Conservation (phyloP, 345 rosid species). For the Ceriops tagal region DNA sequence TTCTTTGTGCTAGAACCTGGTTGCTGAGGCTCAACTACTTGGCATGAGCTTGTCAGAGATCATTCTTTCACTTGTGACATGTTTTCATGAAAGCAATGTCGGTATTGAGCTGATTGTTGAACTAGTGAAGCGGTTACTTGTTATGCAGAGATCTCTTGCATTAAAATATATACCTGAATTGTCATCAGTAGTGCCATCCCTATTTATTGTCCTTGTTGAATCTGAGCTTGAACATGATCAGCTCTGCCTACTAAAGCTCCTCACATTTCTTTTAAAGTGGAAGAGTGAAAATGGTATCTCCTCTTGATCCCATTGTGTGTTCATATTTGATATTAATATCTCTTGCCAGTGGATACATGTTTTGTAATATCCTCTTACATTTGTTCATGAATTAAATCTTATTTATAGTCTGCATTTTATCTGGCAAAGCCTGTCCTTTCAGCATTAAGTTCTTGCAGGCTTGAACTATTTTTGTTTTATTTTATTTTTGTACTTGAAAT, state of each 20-base stretch:
- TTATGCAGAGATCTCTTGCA: constrained; percentile 60
- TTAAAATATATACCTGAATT: constrained; percentile 49
- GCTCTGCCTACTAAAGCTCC: constrained; percentile 57
- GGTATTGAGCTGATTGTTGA: constrained; percentile 49
- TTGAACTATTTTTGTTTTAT: background rate
- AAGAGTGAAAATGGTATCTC: constrained; percentile 58
- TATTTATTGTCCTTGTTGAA: constrained; percentile 50
- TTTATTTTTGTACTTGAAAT: background rate
- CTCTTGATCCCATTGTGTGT: constrained; percentile 9
- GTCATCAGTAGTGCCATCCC: constrained; percentile 49
- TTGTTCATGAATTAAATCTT: background rate
- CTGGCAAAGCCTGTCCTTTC: background rate
- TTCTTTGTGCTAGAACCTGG: constrained; percentile 36
- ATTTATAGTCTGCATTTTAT: constrained; percentile 1
- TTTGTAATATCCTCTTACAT: no score
- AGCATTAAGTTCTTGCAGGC: background rate
- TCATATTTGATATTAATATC: background rate
- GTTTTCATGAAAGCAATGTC: constrained; percentile 36
- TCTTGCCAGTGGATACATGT: no score
- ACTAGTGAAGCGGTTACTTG: constrained; percentile 53
- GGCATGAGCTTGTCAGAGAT: constrained; percentile 57
- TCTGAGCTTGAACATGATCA: constrained; percentile 84
- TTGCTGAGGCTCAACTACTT: constrained; percentile 49
- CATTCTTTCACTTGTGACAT: constrained; percentile 40
- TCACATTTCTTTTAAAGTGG: constrained; percentile 69